Evolutionary conservation across 2,329 filamentous ascomycete species (phyloP), one percentile per base, ranked within the genome.

Genomic region (Leptodontidium sp.): DNA sequence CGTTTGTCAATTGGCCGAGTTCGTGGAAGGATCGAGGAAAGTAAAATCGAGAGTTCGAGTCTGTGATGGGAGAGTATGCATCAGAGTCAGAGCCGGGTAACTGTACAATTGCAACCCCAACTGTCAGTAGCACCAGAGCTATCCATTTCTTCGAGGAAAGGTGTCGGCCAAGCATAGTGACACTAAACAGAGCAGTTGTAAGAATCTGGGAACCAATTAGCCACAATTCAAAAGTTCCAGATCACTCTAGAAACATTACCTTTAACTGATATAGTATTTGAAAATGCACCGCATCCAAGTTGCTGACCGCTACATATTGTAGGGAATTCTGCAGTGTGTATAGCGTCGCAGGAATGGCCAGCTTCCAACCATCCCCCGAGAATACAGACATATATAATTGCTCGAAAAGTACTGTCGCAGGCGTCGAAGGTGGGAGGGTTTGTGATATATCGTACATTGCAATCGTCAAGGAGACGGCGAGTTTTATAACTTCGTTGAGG

Each of bases 261-360:
- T 98, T 98, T 68, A 98, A 84, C 81, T 99, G 95, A 79, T 96
- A 97, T 32, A 96, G 88, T 68, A 97, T 90, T 80, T 98, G 94
- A 78, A 98, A 98, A 65, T 95, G 94, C 4, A 96, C 93, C 0
- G 95, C 92, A 76, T 97, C 93, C 75, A 98, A 81, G 74, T 98
- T 98, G 70, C 93, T 93, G 12, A 98, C 89, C 1, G 93, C 95
- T 64, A 97, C 87, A 77, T 98, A 99, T 79, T 98, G 93, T 65
- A 98, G 82, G n/a, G 92, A 92, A 77, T 98, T 98, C 76, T 98
- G 93, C 35, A 98, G 79, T 0, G 95, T 97, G 78, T 97, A 98
- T 1, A 98, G 84, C 4, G 89, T 86, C 4, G 95, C 96, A 0
- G 95, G 96, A 52, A 98, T 90, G 9, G 93, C 93, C 72, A 99